Evolutionary conservation across 2,329 filamentous ascomycete species (phyloP).

Genomic region (Fusarium lyarnte): DNA sequence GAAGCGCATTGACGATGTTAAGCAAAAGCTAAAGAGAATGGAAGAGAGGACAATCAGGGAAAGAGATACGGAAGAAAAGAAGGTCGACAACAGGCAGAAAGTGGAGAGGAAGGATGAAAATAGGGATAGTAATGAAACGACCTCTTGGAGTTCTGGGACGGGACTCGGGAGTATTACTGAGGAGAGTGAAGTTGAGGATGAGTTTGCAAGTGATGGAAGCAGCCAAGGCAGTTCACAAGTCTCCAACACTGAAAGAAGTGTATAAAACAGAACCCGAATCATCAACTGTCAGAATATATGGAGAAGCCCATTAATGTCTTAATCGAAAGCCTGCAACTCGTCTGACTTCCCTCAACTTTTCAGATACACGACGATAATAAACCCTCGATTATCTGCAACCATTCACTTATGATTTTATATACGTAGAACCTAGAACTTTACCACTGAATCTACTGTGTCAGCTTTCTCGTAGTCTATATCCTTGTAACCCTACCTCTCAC

Average conservation of each 20-base stretch:
- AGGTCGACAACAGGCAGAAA: background rate
- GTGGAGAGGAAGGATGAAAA: background rate
- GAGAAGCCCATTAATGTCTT: background rate
- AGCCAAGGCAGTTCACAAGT: background rate
- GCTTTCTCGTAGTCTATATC: background rate
- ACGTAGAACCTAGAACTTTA: background rate
- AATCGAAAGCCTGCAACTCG: background rate
- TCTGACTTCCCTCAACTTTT: background rate
- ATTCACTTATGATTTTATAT: background rate
- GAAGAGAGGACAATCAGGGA: background rate
- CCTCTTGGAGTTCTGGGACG: background rate
- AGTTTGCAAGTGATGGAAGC: background rate
- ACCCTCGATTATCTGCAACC: background rate
- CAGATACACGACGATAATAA: background rate
- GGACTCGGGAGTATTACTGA: conserved; percentile 8
- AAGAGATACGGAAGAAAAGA: background rate
- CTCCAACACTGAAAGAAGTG: background rate
- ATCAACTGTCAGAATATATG: background rate
- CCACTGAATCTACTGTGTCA: background rate
- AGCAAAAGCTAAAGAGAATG: background rate
- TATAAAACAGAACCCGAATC: background rate
- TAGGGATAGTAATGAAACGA: background rate
- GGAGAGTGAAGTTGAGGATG: conserved; percentile 1
- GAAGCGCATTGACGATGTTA: conserved; percentile 21
- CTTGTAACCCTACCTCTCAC: background rate